These are phyloP conservation scores for Fusarium secorum DNA, from an alignment of 2,329 filamentous ascomycete species.

Conservation along the genomic window DNA sequence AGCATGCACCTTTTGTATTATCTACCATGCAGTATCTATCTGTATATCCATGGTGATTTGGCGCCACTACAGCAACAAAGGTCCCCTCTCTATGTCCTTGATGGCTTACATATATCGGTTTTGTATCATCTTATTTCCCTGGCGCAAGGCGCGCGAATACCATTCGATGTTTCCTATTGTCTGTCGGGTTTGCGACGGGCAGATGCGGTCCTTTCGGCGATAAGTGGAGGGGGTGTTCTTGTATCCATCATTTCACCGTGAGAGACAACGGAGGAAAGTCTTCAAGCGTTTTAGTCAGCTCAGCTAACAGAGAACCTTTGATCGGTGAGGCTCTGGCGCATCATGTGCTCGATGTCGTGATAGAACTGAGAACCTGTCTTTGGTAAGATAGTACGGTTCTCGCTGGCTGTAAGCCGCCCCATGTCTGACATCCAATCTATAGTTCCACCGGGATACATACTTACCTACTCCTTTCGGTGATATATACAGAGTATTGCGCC, in stretches of 20 bases:
- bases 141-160: constrained; percentile 19
- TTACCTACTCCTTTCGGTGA: background rate
- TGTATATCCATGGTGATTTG: background rate
- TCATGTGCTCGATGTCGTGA: constrained; percentile 23
- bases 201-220: constrained; percentile 30
- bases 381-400: background rate
- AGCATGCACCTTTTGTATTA: background rate
- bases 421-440: background rate
- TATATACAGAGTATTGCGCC: background rate
- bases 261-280: background rate
- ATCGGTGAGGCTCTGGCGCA: constrained; percentile 12
- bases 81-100: background rate
- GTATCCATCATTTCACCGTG: background rate
- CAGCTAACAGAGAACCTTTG: background rate
- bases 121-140: background rate
- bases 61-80: constrained; percentile 10
- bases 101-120: background rate
- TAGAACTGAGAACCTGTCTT: background rate
- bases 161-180: background rate
- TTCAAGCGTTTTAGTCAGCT: constrained; percentile 3
- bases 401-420: constrained; percentile 3
- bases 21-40: background rate
- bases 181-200: constrained; percentile 25
- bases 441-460: background rate
- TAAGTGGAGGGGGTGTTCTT: constrained; percentile 27